Evolutionary conservation across 2,329 filamentous ascomycete genomes (phyloP).

Genomic region (Aureobasidium musti): DNA sequence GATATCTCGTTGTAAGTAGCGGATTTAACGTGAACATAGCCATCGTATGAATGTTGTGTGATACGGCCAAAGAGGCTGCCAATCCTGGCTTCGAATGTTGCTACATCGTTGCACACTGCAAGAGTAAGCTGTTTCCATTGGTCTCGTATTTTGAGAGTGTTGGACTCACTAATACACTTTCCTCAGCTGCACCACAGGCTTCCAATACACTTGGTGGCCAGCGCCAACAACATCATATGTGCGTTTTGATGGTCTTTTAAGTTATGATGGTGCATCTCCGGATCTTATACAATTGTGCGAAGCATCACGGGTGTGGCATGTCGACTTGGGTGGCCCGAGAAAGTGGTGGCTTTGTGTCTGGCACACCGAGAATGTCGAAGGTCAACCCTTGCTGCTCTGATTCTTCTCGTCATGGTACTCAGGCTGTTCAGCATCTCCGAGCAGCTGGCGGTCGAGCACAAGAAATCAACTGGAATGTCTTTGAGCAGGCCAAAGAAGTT

Average conservation of each 20-base stretch:
- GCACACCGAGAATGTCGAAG: background rate
- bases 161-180: background rate
- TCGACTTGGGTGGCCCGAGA: background rate
- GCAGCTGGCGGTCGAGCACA: background rate
- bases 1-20: conserved; percentile 56
- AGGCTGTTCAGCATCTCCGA: background rate
- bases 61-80: conserved; percentile 59
- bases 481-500: background rate
- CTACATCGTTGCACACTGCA: conserved; percentile 56
- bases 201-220: conserved; percentile 51
- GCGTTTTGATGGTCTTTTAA: conserved; percentile 56
- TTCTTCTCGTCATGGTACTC: background rate
- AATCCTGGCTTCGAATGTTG: conserved; percentile 65
- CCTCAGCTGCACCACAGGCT: conserved; percentile 50
- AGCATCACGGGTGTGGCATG: background rate
- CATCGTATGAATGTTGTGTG: no score
- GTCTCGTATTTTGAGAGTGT: no score
- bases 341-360: background rate
- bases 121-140: conserved; percentile 35
- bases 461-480: background rate
- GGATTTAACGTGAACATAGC: no score
- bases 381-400: background rate
- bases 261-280: conserved; percentile 32
- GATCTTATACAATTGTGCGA: background rate
- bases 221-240: conserved; percentile 54